Evolutionary conservation across 306 rosid genomes (phyloP), one percentile per base, ranked within the genome.

Genomic region (Mimosa bimucronata): DNA sequence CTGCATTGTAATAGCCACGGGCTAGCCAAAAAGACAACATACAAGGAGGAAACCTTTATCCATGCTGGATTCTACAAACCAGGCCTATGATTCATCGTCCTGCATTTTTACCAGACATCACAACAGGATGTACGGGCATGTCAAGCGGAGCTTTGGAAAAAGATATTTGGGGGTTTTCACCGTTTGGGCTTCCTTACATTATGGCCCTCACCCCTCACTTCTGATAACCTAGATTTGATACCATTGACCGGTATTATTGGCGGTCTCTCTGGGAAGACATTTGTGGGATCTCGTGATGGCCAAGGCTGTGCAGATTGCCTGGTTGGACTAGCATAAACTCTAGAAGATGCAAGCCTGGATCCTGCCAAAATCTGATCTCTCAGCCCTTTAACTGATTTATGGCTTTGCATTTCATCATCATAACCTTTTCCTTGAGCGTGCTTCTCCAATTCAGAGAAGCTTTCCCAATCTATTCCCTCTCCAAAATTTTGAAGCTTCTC

Each of bases 221-320:
- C 99, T 61, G 85, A 90, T 66, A 91, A 87, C 90, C 97, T 90
- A 15, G 97, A 90, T 79, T 89, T 96, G 61, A 69, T 87, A 83
- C 92, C 91, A 83, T 46, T 71, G 12, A 93, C 86, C 42, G 83
- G 96, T 25, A 8, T 58, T 69, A 78, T 41, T 29, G 90, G 77
- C 74, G 93, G 89, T 77, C 92, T 88, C 34, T 94, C 97, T 6
- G 71, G 90, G 69, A 89, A 73, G 73, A 80, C 41, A 57, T 81
- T 81, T 6, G 83, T 25, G 28, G 83, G 82, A 71, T 92, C 95
- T 65, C 92, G 88, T 7, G 92, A 90, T 53, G 93, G 84, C 88
- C 94, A 84, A n/a, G 94, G 89, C 77, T 88, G 94, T 2, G 92
- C 87, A 92, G 86, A 91, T 79, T 90, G 97, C 83, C 89, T 80